Evolutionary conservation across 2,329 filamentous ascomycete genomes (phyloP).

Genomic region (Pseudogymnoascus sp.): DNA sequence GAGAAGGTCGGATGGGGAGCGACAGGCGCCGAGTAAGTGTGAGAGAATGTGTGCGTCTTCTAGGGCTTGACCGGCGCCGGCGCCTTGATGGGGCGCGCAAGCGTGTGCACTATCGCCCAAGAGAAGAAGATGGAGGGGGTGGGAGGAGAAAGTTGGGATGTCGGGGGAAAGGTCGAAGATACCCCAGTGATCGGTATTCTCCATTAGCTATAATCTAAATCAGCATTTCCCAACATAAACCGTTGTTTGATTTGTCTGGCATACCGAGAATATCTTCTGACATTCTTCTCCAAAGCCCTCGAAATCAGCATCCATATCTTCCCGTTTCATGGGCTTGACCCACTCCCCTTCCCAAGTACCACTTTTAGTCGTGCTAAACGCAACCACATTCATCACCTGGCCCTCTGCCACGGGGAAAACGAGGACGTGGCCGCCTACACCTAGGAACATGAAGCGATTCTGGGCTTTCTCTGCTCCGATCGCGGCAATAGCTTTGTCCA

Average conservation of each 20-base stretch:
- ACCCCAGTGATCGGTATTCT: constrained; percentile 37
- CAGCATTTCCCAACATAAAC: not conserved
- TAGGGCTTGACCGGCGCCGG: constrained; percentile 48
- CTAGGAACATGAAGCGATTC: constrained; percentile 41
- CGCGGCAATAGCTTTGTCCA: constrained; percentile 41
- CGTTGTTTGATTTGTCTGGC: not conserved
- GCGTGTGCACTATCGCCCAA: constrained; percentile 56
- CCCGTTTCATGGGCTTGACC: constrained; percentile 33
- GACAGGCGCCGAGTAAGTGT: constrained; percentile 36
- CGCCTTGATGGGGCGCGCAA: constrained; percentile 49
- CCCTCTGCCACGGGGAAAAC: constrained; percentile 54
- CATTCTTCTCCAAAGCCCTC: constrained; percentile 31
- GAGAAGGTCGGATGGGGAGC: constrained; percentile 27
- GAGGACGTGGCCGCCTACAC: constrained; percentile 48
- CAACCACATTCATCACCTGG: constrained; percentile 48
- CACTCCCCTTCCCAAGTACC: constrained; percentile 32
- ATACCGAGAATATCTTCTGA: constrained; percentile 6
- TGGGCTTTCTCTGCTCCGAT: constrained; percentile 41
- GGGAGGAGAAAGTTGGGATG: constrained; percentile 30
- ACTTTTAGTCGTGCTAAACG: constrained; percentile 36
- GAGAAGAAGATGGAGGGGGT: constrained; percentile 35
- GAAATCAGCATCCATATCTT: constrained; percentile 35
- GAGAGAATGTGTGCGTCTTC: constrained; percentile 40
- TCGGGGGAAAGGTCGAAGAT: constrained; percentile 37
- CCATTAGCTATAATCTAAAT: constrained; percentile 25